Percentiles rank a stretch among this genome's conserved stretches.
Evolutionary conservation across 2,329 filamentous ascomycete genomes (phyloP).

Genomic region (Whalleya microplaca): DNA sequence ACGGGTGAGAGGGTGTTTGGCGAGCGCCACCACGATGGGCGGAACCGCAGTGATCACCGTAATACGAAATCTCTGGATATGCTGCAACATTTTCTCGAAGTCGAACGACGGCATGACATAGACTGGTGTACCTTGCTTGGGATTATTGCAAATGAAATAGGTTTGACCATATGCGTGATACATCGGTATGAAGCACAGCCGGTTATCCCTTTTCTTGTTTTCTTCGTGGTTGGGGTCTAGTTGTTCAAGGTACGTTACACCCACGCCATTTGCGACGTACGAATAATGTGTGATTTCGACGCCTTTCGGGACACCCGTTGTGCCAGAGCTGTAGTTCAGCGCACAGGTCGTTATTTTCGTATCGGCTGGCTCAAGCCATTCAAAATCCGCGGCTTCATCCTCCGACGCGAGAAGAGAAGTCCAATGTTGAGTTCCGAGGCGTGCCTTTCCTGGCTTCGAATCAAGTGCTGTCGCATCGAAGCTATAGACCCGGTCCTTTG

Average conservation of each 20-base stretch:
- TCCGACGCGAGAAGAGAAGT: conserved; percentile 32
- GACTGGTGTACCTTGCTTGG: conserved; percentile 62
- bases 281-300: conserved; percentile 81
- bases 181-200: conserved; percentile 74
- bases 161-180: conserved; percentile 78
- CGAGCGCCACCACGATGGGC: conserved; percentile 73
- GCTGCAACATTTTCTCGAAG: conserved; percentile 70
- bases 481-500: conserved; percentile 60
- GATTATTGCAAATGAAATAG: conserved; percentile 64
- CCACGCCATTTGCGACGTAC: conserved; percentile 71
- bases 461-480: conserved; percentile 61
- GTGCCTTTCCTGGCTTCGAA: conserved; percentile 28
- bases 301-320: conserved; percentile 82
- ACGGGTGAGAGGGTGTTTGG: conserved; percentile 69
- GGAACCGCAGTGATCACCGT: conserved; percentile 71
- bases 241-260: conserved; percentile 55
- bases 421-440: conserved; percentile 35
- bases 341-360: conserved; percentile 61
- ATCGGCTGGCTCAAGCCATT: conserved; percentile 63
- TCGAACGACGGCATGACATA: conserved; percentile 83
- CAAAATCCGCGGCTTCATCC: conserved; percentile 56
- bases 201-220: conserved; percentile 42
- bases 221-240: conserved; percentile 53
- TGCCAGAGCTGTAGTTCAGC: conserved; percentile 80
- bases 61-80: conserved; percentile 70